These are phyloP conservation scores for Trifolium pratense DNA, from an alignment of 306 rosid species.

Conservation along the genomic window DNA sequence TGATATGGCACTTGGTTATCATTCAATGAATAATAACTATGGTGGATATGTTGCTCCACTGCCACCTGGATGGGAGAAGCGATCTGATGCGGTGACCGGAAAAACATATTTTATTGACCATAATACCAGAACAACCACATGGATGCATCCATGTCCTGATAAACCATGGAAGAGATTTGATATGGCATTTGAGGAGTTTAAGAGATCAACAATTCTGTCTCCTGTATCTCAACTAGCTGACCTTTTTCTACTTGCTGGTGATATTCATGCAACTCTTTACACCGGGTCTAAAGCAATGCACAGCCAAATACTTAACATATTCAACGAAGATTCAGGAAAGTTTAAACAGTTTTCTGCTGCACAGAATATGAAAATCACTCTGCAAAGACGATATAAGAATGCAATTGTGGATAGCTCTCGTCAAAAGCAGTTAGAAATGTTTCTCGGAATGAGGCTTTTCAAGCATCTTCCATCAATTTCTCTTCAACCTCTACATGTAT, in stretches of 20 bases:
- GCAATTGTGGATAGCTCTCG: constrained; percentile 96
- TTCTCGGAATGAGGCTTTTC: constrained; percentile 95
- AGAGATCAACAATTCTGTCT: constrained; percentile 85
- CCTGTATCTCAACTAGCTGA: constrained; percentile 94
- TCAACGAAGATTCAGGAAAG: constrained; percentile 90
- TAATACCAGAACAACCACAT: constrained; percentile 96
- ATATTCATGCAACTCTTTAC: constrained; percentile 96
- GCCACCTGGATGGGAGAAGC: constrained; percentile 99
- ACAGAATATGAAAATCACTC: constrained; percentile 92
- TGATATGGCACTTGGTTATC: constrained; percentile 71
- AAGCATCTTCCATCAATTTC: constrained; percentile 98
- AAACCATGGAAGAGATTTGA: constrained; percentile 99
- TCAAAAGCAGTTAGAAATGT: constrained; percentile 95
- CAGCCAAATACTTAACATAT: constrained; percentile 97
- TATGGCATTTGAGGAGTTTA: constrained; percentile 95
- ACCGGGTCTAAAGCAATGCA: constrained; percentile 99
- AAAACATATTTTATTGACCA: constrained; percentile 90
- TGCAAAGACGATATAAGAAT: constrained; percentile 96
- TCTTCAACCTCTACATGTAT: constrained; percentile 85
- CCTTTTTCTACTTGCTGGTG: constrained; percentile 96
- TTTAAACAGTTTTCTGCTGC: constrained; percentile 96
- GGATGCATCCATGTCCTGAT: constrained; percentile 99
- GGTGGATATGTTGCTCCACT: constrained; percentile 91
- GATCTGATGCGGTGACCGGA: constrained; percentile 91
- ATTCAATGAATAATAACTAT: constrained; percentile 57